phyloP scores from a whole-genome alignment of 345 rosid genomes.

The Gossypium anomalum region DNA sequence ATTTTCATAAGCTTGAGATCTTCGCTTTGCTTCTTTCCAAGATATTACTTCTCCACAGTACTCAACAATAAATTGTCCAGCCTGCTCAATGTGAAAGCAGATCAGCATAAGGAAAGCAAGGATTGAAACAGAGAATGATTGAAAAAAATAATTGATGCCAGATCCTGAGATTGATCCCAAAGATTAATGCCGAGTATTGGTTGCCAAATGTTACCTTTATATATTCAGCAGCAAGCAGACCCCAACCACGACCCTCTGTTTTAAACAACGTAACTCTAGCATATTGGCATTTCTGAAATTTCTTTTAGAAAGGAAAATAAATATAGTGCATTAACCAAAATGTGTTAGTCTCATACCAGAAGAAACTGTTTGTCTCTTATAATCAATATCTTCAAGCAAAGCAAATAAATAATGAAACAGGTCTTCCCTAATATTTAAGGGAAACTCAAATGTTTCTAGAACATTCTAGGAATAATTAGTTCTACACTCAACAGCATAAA shows the following conservation, averaged over 20 bases:
- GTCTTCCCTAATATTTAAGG: background rate
- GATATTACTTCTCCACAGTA: constrained; percentile 99
- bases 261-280: constrained; percentile 66
- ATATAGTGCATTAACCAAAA: background rate
- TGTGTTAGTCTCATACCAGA: constrained; percentile 7
- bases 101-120: background rate
- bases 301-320: constrained; percentile 38
- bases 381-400: background rate
- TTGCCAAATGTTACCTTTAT: constrained; percentile 52
- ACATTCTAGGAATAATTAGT: background rate
- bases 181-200: background rate
- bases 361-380: background rate
- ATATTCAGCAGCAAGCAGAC: constrained; percentile 76
- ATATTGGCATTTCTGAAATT: constrained; percentile 78
- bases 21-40: constrained; percentile 85
- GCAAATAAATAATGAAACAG: background rate
- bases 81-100: constrained; percentile 38
- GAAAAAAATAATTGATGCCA: background rate
- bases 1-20: constrained; percentile 73
- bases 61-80: constrained; percentile 83
- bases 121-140: background rate
- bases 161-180: background rate
- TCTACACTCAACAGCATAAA: background rate
- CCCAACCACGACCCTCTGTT: constrained; percentile 89
- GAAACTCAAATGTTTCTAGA: background rate